Evolutionary conservation across 371 early-diverging fungal species (phyloP), one percentile per base, ranked within the genome.

Genomic region (Synchytrium microbalum): DNA sequence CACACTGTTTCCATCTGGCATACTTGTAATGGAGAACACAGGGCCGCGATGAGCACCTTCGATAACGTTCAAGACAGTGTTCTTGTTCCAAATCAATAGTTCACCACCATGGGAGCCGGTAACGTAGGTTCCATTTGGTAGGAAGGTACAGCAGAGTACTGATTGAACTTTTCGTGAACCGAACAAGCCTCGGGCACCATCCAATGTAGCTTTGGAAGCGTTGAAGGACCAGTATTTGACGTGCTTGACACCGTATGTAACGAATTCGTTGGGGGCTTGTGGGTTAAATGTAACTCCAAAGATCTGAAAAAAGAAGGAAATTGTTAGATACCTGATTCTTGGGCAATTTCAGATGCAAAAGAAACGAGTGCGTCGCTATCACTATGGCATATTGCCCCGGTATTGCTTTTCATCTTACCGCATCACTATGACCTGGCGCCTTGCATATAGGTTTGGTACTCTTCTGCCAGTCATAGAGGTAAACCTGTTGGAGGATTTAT

Each of bases 381-480:
- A 61, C 31, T 2, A 29, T 30, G 2, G 0, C n/a, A 54, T 30
- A 30, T 23, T 29, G 10, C 54, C 59, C n/a, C 33, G 13, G 56
- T 1, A 28, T 28, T 13, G 28, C 24, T 63, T 30, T 64, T 51
- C 25, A n/a, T 28, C 33, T 28, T 54, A 70, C 70, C 31, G 57
- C 58, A 33, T 70, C 58, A 1, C 19, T 60, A 54, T 70, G 63
- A 5, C 71, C 71, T 30, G 60, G 30, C 31, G 58, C 67, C 55
- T 60, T 67, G 3, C 62, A 59, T 14, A 70, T 23, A 2, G 64
- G 64, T 57, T 67, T 67, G 1, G 63, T 61, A 25, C 53, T 64
- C 32, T 64, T 64, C 23, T 70, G 61, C 71, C 71, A 70, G 24
- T 70, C 68, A 32, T 70, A 70, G 1, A 70, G 3, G 52, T 70